Evolutionary conservation across 1,284 basidiomycete species (phyloP).

Genomic region (Cutaneotrichosporon mucoides): DNA sequence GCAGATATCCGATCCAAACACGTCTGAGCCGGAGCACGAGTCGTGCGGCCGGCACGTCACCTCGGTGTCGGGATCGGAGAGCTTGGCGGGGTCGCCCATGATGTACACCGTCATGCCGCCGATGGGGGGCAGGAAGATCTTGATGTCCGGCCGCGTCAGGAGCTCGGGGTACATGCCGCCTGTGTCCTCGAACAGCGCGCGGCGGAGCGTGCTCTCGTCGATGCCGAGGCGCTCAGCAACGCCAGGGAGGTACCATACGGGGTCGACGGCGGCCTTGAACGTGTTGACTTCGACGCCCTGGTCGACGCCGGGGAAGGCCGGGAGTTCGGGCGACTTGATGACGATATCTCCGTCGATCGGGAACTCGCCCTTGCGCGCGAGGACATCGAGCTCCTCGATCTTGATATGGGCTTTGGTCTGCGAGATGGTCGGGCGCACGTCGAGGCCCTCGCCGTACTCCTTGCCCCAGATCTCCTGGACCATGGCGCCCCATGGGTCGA

Average conservation of each 20-base stretch:
- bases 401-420: constrained; percentile 65
- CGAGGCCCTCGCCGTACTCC: constrained; percentile 66
- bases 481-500: constrained; percentile 93
- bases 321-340: constrained; percentile 52
- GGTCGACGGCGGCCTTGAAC: constrained; percentile 70
- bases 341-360: constrained; percentile 79
- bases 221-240: constrained; percentile 83
- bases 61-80: constrained; percentile 75
- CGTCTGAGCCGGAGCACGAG: constrained; percentile 64
- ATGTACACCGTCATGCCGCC: constrained; percentile 91
- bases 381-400: constrained; percentile 75
- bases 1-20: constrained; percentile 72
- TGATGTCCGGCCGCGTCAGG: constrained; percentile 90
- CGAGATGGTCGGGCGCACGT: constrained; percentile 84
- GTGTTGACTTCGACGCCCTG: constrained; percentile 78
- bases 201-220: constrained; percentile 75
- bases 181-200: constrained; percentile 75
- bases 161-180: constrained; percentile 97
- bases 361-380: constrained; percentile 65
- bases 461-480: constrained; percentile 70
- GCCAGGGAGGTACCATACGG: constrained; percentile 94
- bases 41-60: constrained; percentile 90
- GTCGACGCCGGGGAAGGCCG: constrained; percentile 54
- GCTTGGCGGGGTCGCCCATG: constrained; percentile 75
- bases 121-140: constrained; percentile 92